These are phyloP conservation scores for Jackrogersella minutella DNA, from an alignment of 495 filamentous ascomycete genomes.

Conservation along the genomic window DNA sequence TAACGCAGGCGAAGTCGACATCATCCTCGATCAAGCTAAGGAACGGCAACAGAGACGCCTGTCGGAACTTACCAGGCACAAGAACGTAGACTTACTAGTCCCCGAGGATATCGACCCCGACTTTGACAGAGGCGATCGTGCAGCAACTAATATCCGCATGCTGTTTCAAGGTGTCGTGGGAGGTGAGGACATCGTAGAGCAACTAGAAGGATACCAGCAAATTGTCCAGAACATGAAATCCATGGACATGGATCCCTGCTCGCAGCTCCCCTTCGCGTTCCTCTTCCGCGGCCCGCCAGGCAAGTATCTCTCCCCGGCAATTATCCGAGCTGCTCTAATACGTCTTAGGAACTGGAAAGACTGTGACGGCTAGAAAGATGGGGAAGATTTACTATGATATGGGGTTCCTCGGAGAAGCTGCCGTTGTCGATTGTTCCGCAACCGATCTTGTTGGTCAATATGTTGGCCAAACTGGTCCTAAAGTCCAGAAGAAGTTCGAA, in stretches of 20 bases:
- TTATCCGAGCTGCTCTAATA: constrained; percentile 49
- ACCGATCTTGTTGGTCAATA: constrained; percentile 69
- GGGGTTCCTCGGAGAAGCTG: constrained; percentile 63
- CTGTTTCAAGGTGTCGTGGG: constrained; percentile 75
- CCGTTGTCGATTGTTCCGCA: constrained; percentile 68
- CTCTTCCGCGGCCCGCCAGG: constrained; percentile 54
- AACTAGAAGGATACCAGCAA: constrained; percentile 68
- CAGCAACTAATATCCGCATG: constrained; percentile 58
- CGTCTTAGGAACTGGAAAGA: constrained; percentile 72
- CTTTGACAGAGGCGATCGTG: constrained; percentile 62
- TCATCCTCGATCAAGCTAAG: constrained; percentile 67
- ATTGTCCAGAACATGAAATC: constrained; percentile 60
- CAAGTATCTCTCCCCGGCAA: not conserved
- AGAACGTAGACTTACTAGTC: constrained; percentile 53
- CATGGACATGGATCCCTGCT: constrained; percentile 66
- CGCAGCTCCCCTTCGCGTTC: constrained; percentile 53
- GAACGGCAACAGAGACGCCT: constrained; percentile 62
- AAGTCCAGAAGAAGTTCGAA: constrained; percentile 65
- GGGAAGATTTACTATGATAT: constrained; percentile 78
- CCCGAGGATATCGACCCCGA: constrained; percentile 74
- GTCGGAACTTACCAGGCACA: constrained; percentile 32
- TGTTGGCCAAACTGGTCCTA: constrained; percentile 71
- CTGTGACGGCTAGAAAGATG: constrained; percentile 74
- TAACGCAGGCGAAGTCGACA: constrained; percentile 73
- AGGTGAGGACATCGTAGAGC: constrained; percentile 65